A percentile compares a stretch with the other conserved stretches of the same genome.
These are phyloP conservation scores for Sphaerosporella brunnea DNA, from an alignment of 495 filamentous ascomycete genomes.

Conservation along the genomic window DNA sequence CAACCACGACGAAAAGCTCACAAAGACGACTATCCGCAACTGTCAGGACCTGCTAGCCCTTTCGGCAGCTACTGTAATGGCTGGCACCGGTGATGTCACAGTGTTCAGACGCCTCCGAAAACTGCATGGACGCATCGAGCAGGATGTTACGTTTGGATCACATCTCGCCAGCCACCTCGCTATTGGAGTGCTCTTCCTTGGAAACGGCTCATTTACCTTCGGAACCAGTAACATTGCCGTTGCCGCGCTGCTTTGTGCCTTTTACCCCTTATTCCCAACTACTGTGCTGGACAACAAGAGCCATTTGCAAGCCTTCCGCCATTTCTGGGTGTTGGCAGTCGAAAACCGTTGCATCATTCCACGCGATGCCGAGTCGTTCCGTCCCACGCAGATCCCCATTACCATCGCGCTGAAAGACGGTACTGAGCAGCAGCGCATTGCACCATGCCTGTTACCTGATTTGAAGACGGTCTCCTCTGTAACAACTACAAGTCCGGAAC, in stretches of 20 bases:
- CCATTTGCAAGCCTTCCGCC: slow-evolving; percentile 90
- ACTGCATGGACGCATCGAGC: slow-evolving; percentile 72
- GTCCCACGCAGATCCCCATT: slow-evolving; percentile 59
- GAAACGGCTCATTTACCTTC: slow-evolving; percentile 78
- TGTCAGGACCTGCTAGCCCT: slow-evolving; percentile 76
- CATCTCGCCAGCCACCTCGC: slow-evolving; percentile 87
- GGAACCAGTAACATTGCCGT: slow-evolving; percentile 75
- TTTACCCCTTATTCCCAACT: slow-evolving; percentile 84
- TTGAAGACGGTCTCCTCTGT: slow-evolving; percentile 49
- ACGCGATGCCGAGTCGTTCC: slow-evolving; percentile 64
- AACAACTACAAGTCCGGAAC: slow-evolving; percentile 48
- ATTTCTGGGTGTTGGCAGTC: slow-evolving; percentile 90
- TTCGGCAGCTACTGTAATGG: slow-evolving; percentile 76
- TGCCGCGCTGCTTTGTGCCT: slow-evolving; percentile 70
- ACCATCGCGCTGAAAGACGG: slow-evolving; percentile 37
- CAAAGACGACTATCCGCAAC: slow-evolving; percentile 66
- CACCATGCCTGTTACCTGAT: slow-evolving; percentile 75
- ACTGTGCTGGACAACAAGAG: slow-evolving; percentile 81
- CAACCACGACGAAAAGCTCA: slow-evolving; percentile 64
- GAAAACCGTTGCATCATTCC: slow-evolving; percentile 76
- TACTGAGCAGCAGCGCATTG: slow-evolving; percentile 29
- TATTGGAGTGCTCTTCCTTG: slow-evolving; percentile 78
- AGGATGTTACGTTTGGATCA: slow-evolving; percentile 75
- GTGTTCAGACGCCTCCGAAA: slow-evolving; percentile 79
- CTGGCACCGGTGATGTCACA: slow-evolving; percentile 74